Conservation (phyloP, 106 monocot genomes). For the Apostasia shenzhenica region DNA sequence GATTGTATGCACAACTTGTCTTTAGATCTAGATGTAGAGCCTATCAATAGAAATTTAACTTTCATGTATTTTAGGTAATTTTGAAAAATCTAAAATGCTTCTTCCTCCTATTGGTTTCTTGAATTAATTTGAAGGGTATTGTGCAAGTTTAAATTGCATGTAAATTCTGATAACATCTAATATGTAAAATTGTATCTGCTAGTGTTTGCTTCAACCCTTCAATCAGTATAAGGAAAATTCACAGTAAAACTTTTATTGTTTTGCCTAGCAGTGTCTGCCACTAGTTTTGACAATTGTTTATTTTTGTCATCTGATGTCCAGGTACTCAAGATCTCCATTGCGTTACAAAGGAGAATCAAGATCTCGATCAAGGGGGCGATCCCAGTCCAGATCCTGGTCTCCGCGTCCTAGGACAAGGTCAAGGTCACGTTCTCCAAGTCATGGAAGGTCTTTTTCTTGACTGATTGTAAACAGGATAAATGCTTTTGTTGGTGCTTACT, state of each 20-base stretch:
- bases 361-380: constrained; percentile 23
- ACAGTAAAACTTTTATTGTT: not conserved
- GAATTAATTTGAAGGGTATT: not conserved
- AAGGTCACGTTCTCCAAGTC: constrained; percentile 39
- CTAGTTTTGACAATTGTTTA: not conserved
- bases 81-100: not conserved
- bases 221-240: not conserved
- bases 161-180: too few species aligned
- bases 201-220: not conserved
- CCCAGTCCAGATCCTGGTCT: constrained; percentile 33
- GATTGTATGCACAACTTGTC: not conserved
- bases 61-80: not conserved
- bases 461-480: not conserved
- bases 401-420: constrained; percentile 25
- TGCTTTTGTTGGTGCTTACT: not conserved
- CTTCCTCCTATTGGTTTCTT: not conserved
- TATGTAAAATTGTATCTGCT: not conserved
- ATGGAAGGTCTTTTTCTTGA: constrained; percentile 19
- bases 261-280: not conserved
- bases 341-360: constrained; percentile 9
- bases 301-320: not conserved
- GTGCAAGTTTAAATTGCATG: too few species aligned
- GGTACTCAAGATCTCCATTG: constrained; percentile 17
- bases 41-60: not conserved
- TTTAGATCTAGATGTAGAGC: not conserved